Percentiles rank a stretch among this genome's conserved stretches.
phyloP scores from a whole-genome alignment of 176 grass and related monocot species.

The Avena insularis region DNA sequence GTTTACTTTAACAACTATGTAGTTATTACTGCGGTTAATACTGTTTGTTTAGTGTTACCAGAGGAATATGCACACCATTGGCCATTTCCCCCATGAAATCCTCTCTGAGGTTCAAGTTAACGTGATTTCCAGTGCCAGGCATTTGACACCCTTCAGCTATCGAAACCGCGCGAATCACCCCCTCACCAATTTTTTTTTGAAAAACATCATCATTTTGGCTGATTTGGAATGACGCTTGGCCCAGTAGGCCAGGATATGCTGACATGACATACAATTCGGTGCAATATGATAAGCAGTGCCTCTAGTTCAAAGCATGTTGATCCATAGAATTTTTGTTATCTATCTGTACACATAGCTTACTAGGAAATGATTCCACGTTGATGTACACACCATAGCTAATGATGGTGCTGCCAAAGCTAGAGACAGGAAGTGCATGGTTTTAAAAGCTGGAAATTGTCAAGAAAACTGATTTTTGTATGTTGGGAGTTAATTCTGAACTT shows the following conservation, averaged over 20 bases:
- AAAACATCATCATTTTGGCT: too few species aligned
- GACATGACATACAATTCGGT: too few species aligned
- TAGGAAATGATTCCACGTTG: not conserved
- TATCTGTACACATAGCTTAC: not conserved
- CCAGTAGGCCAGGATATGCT: too few species aligned
- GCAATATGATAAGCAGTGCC: not conserved
- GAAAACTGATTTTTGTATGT: not conserved
- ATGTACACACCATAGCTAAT: slow-evolving; percentile 6
- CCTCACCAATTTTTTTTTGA: too few species aligned
- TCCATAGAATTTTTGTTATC: not conserved
- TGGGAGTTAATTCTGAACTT: not conserved
- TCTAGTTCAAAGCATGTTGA: not conserved
- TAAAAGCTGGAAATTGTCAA: not conserved
- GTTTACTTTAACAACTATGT: not conserved
- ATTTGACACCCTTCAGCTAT: too few species aligned
- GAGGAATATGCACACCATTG: too few species aligned
- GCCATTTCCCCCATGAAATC: too few species aligned
- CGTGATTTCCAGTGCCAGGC: too few species aligned
- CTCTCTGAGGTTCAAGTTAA: too few species aligned
- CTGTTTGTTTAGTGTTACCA: too few species aligned
- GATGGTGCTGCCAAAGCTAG: not conserved
- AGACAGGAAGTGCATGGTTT: not conserved
- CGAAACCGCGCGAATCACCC: too few species aligned
- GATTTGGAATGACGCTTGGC: too few species aligned
- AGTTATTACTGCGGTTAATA: not conserved